Percentiles rank a stretch among this genome's conserved stretches.
Evolutionary conservation across 2,329 filamentous ascomycete genomes (phyloP).

Genomic region (Penicillium sp.): DNA sequence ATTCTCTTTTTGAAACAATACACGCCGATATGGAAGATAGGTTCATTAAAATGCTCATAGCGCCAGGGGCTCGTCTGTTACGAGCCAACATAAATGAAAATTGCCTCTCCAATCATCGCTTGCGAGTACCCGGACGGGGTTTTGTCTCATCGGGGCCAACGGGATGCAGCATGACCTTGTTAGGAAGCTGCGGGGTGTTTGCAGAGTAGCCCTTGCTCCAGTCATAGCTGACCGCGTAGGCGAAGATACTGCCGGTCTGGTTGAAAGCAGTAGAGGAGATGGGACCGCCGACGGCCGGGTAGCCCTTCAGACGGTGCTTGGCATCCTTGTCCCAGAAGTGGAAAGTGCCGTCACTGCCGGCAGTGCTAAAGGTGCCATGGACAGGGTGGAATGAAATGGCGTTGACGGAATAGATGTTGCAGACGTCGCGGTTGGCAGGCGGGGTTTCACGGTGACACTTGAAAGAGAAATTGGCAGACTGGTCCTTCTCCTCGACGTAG

Average conservation of each 20-base stretch:
- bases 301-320: constrained; percentile 86
- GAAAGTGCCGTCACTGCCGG: constrained; percentile 92
- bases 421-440: constrained; percentile 61
- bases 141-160: constrained; percentile 65
- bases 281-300: constrained; percentile 76
- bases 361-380: constrained; percentile 97
- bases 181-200: constrained; percentile 69
- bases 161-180: constrained; percentile 83
- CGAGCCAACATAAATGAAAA: constrained; percentile 6
- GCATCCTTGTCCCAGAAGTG: constrained; percentile 77
- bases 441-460: constrained; percentile 92
- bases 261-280: constrained; percentile 94
- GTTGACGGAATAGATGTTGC: constrained; percentile 93
- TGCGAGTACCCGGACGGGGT: constrained; percentile 48
- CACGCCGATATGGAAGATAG: constrained; percentile 22
- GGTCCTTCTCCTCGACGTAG: constrained; percentile 95
- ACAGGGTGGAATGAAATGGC: constrained; percentile 96
- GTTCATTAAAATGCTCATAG: constrained; percentile 29
- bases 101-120: constrained; percentile 35
- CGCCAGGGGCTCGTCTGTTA: constrained; percentile 13
- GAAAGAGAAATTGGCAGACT: constrained; percentile 93
- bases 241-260: constrained; percentile 76
- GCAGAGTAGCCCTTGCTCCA: constrained; percentile 94
- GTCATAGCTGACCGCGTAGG: constrained; percentile 91
- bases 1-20: constrained; percentile 17